A percentile compares a stretch with the other conserved stretches of the same genome.
Evolutionary conservation across 2,329 filamentous ascomycete species (phyloP).

Genomic region (Exophiala sp.): DNA sequence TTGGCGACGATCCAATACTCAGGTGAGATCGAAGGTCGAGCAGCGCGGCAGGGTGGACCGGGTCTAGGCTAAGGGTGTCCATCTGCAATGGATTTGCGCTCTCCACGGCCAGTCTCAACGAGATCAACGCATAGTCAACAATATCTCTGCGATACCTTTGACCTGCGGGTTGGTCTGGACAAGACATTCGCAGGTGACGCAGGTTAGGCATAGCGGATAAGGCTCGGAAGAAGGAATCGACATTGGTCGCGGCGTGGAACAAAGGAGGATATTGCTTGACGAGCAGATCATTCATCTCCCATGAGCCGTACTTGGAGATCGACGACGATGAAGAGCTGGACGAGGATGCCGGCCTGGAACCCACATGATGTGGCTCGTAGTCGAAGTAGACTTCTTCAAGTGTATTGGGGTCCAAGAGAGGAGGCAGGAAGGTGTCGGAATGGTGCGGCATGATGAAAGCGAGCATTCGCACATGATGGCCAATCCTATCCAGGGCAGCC

Average conservation of each 20-base stretch:
- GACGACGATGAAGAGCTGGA: slow-evolving; percentile 37
- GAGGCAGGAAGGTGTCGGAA: slow-evolving; percentile 72
- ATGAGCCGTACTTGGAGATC: slow-evolving; percentile 70
- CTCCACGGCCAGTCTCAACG: slow-evolving; percentile 76
- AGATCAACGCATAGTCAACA: slow-evolving; percentile 85
- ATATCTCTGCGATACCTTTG: slow-evolving; percentile 69
- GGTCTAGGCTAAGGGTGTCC: slow-evolving; percentile 63
- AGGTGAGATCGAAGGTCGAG: slow-evolving; percentile 69
- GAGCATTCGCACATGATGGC: slow-evolving; percentile 69
- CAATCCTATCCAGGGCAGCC: slow-evolving; percentile 69
- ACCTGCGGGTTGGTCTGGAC: slow-evolving; percentile 62
- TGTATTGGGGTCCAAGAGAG: slow-evolving; percentile 70
- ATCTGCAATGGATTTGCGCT: slow-evolving; percentile 61
- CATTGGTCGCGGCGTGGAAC: slow-evolving; percentile 84
- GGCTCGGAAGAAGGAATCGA: slow-evolving; percentile 73
- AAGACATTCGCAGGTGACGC: slow-evolving; percentile 67
- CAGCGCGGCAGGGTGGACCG: slow-evolving; percentile 68
- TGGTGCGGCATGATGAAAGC: slow-evolving; percentile 73
- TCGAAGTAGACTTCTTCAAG: slow-evolving; percentile 74
- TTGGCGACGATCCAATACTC: slow-evolving; percentile 68
- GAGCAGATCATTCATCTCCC: slow-evolving; percentile 71
- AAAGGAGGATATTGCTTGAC: slow-evolving; percentile 82
- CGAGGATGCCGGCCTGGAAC: slow-evolving; percentile 55
- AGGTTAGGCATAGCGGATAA: slow-evolving; percentile 64
- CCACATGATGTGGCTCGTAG: slow-evolving; percentile 65